Conservation (phyloP, 805 yeast genomes). For the Hanseniaspora clermontiae region DNA sequence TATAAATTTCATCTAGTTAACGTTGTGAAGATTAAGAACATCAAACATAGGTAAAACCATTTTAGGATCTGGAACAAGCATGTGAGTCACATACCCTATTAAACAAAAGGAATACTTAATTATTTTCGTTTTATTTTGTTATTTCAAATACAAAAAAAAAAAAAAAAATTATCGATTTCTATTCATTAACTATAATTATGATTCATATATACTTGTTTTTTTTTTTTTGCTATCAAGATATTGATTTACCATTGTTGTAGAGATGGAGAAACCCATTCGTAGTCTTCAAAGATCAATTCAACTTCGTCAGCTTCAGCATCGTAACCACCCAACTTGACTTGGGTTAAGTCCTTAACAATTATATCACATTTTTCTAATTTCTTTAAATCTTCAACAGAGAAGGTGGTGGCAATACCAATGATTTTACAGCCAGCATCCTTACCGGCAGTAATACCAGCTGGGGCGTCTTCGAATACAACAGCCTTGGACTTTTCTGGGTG, state of each 20-base stretch:
- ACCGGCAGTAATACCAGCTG: conserved; percentile 78
- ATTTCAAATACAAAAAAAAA: no score
- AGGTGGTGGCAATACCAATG: conserved; percentile 74
- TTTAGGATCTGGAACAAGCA: no score
- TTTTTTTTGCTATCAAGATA: no score
- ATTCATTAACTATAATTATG: no score
- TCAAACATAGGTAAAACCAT: no score
- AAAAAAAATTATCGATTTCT: no score
- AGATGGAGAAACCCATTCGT: conserved; percentile 30
- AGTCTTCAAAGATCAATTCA: conserved; percentile 29
- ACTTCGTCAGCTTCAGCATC: conserved; percentile 32
- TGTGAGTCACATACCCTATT: no score
- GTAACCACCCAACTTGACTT: conserved; percentile 48
- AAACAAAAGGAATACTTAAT: no score
- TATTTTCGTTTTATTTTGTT: no score
- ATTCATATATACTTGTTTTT: no score
- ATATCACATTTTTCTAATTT: conserved; percentile 62
- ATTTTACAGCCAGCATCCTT: conserved; percentile 71
- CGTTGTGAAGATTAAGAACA: no score
- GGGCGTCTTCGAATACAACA: conserved; percentile 80
- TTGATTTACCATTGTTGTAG: conserved; percentile 25
- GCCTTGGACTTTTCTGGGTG: conserved; percentile 31
- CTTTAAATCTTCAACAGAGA: conserved; percentile 54
- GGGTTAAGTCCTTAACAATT: conserved; percentile 60
- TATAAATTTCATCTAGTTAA: no score